Conservation (phyloP, 768 basidiomycete genomes). For the Phaeotremella fagi region DNA sequence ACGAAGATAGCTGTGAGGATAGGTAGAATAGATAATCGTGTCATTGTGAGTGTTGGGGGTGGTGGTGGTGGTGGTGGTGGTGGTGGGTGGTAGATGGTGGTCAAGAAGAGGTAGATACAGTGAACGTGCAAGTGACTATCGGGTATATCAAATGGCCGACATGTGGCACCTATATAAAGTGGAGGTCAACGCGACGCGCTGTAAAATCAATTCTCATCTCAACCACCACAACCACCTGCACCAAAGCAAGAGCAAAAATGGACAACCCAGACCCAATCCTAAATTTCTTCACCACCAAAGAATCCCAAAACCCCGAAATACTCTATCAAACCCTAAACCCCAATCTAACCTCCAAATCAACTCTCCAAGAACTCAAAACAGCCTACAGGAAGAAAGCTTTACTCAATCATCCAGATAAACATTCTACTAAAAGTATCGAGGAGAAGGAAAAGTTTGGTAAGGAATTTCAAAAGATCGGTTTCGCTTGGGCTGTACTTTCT, state of each 20-base stretch:
- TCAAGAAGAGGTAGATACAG: neutral
- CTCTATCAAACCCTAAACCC: conserved; percentile 70
- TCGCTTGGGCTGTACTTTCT: conserved; percentile 81
- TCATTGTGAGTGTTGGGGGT: conserved; percentile 11
- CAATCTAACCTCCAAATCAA: conserved; percentile 58
- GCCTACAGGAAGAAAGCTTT: conserved; percentile 82
- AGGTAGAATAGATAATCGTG: conserved; percentile 21
- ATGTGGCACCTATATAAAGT: too few species aligned
- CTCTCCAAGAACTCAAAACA: conserved; percentile 66
- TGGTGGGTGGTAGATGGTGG: too few species aligned
- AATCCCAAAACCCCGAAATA: conserved; percentile 13
- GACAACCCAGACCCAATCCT: conserved; percentile 38
- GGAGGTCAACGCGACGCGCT: conserved; percentile 22
- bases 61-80: neutral
- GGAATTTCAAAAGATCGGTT: conserved; percentile 81
- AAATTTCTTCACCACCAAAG: conserved; percentile 37
- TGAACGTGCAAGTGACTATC: neutral
- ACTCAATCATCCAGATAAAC: conserved; percentile 84
- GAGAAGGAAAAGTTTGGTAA: conserved; percentile 64
- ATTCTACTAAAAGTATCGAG: conserved; percentile 56
- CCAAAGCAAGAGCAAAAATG: conserved; percentile 14
- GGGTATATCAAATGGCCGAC: too few species aligned
- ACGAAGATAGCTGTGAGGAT: conserved; percentile 27
- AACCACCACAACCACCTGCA: neutral
- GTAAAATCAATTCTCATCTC: neutral